phyloP scores from a whole-genome alignment of 192 early-diverging fungal species.

The Rhizophagus clarus region DNA sequence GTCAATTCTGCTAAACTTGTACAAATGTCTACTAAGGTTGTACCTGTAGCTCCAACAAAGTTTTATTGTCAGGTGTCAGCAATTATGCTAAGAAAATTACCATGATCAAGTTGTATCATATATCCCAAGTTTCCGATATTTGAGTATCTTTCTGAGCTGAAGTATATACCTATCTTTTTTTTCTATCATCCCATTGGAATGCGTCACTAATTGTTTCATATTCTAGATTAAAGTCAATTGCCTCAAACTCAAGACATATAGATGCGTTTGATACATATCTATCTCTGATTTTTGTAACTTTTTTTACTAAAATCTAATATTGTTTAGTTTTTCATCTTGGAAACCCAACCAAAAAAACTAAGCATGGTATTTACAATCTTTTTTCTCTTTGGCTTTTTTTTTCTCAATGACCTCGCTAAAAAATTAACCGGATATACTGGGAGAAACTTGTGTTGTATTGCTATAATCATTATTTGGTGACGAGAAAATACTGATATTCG shows the following conservation, averaged over 20 bases:
- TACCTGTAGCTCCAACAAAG: background rate
- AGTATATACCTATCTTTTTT: background rate
- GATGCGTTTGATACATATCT: background rate
- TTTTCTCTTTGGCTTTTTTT: too few relatives aligned
- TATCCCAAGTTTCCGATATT: background rate
- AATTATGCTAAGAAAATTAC: background rate
- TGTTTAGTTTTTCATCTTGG: too few relatives aligned
- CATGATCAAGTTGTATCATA: background rate
- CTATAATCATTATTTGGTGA: too few relatives aligned
- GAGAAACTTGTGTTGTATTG: too few relatives aligned
- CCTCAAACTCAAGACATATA: background rate
- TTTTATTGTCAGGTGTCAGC: constrained; percentile 8
- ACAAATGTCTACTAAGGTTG: background rate
- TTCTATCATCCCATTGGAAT: background rate
- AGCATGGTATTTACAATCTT: too few relatives aligned
- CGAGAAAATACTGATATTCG: too few relatives aligned
- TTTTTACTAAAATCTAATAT: too few relatives aligned
- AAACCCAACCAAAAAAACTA: too few relatives aligned
- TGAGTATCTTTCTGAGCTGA: constrained; percentile 6
- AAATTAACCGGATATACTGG: too few relatives aligned
- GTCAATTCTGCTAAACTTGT: constrained; percentile 6
- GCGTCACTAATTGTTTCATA: background rate
- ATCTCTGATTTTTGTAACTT: constrained; percentile 1
- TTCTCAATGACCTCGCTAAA: too few relatives aligned
- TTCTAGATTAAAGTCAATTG: background rate